These are phyloP conservation scores for Alternaria brassicae DNA, from an alignment of 2,329 filamentous ascomycete species.

Conservation along the genomic window DNA sequence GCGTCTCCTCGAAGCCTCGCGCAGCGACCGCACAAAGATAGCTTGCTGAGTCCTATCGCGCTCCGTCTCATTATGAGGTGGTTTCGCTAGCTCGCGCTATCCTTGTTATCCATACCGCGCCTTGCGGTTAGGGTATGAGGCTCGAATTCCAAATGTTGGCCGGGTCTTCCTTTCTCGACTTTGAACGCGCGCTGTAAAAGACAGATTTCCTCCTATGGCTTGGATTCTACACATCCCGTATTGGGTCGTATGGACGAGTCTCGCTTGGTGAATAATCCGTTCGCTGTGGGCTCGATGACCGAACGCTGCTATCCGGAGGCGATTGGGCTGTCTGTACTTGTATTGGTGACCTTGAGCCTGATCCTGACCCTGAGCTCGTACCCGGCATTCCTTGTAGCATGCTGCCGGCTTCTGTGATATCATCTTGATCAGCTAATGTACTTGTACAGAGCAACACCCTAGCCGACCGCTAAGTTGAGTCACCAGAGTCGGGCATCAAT, in stretches of 20 bases:
- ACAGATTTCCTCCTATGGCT: slow-evolving; percentile 25
- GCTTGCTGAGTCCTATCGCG: slow-evolving; percentile 6
- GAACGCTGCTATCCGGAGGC: slow-evolving; percentile 37
- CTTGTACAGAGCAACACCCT: slow-evolving; percentile 29
- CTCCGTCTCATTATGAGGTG: slow-evolving; percentile 10
- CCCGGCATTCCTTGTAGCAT: slow-evolving; percentile 45
- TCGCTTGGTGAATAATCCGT: slow-evolving; percentile 45
- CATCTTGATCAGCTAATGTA: slow-evolving; percentile 40
- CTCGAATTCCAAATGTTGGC: slow-evolving; percentile 23
- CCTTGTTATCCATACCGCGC: slow-evolving; percentile 11
- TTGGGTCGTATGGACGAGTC: slow-evolving; percentile 46
- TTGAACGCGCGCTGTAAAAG: slow-evolving; percentile 26
- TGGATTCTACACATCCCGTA: slow-evolving; percentile 44
- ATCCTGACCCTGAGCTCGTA: slow-evolving; percentile 26
- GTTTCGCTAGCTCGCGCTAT: slow-evolving; percentile 10
- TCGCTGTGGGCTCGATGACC: slow-evolving; percentile 40
- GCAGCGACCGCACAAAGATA: slow-evolving; percentile 8
- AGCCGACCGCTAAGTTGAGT: slow-evolving; percentile 23
- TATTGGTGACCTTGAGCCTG: slow-evolving; percentile 34
- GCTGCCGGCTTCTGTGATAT: slow-evolving; percentile 46
- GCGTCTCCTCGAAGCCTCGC: slow-evolving; percentile 11
- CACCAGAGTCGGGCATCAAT: slow-evolving; percentile 27
- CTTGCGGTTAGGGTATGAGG: slow-evolving; percentile 29
- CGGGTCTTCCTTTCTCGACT: slow-evolving; percentile 19
- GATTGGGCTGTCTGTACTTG: slow-evolving; percentile 37